Evolutionary conservation across 2,329 filamentous ascomycete species (phyloP), one percentile per base, ranked within the genome.

Genomic region (Hirsutella thompsonii): DNA sequence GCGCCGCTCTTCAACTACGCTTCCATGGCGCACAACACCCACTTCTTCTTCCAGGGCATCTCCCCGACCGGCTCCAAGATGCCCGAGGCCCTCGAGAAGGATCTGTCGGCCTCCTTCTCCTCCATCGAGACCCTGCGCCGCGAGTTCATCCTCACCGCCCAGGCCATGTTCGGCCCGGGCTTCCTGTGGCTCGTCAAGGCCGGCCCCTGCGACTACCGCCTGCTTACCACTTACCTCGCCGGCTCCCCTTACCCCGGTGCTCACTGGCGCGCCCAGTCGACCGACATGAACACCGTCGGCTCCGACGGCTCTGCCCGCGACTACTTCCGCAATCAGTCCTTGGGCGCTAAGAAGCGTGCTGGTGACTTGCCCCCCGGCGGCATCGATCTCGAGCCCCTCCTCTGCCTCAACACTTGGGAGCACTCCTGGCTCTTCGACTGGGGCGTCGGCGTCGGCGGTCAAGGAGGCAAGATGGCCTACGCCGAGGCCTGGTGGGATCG

Each of bases 351-450:
- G 44, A 55, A 50, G 46, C 50, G 56, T 39, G 45, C 41, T 13
- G 50, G 46, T 28, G 54, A 60, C 36, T 60, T 72, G 44, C 72
- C 78, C 5, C 79, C 82, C 2, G 83, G 82, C 32, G 81, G 80
- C 43, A 72, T 77, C 47, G 72, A 82, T 38, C 61, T 89, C 28
- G 69, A 78, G 42, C 89, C 90, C 11, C 69, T 96, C 45, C 67
- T 98, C 52, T 95, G 90, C 58, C 74, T 96, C 44, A 96, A 88
- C 65, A 94, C 88, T 5, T 98, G 92, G 92, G 82, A 96, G 68
- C 92, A 96, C 63, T 81, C 83, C 8, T 98, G 84, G 77, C 66
- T 96, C 59, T 74, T 76, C 42, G 88, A 96, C 60, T 95, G 84
- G 61, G 76, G 76, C 39, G 57, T 79, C 23, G 69, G 69, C 9